Percentiles rank a stretch among this genome's conserved stretches.
Evolutionary conservation across 2,329 filamentous ascomycete species (phyloP).

Genomic region (Alternaria metachromatica): DNA sequence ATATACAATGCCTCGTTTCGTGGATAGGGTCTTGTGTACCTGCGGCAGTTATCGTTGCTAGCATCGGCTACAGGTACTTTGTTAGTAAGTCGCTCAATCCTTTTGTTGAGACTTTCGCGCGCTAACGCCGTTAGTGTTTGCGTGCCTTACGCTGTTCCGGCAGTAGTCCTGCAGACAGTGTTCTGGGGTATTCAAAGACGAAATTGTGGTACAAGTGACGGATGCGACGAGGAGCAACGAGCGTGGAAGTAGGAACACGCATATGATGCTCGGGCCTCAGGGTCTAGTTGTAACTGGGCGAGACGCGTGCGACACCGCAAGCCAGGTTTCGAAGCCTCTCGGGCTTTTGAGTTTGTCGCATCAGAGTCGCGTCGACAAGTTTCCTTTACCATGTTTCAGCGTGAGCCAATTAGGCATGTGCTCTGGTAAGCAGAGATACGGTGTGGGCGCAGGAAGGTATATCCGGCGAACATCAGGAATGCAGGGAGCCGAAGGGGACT

Average conservation of each 20-base stretch:
- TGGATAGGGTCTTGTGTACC: constrained; percentile 28
- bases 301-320: constrained; percentile 3
- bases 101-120: constrained; percentile 7
- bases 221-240: constrained; percentile 20
- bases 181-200: constrained; percentile 60
- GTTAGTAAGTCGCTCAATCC: constrained; percentile 19
- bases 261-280: constrained; percentile 17
- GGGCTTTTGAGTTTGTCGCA: constrained; percentile 1
- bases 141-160: constrained; percentile 44
- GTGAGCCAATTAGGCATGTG: constrained; percentile 7
- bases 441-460: constrained; percentile 11
- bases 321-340: neutral
- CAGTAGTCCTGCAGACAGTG: constrained; percentile 60
- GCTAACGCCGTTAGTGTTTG: constrained; percentile 35
- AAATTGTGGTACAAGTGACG: constrained; percentile 29
- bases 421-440: constrained; percentile 11
- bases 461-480: constrained; percentile 8
- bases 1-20: constrained; percentile 22
- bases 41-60: constrained; percentile 26
- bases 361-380: neutral
- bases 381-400: constrained; percentile 9
- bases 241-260: constrained; percentile 21
- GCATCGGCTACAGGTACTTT: constrained; percentile 34
- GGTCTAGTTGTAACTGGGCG: neutral
- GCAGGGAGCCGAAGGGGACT: constrained; percentile 13